A percentile compares a stretch with the other conserved stretches of the same genome.
Conservation (phyloP, 768 basidiomycete genomes). For the Fistulinella prunicolor region DNA sequence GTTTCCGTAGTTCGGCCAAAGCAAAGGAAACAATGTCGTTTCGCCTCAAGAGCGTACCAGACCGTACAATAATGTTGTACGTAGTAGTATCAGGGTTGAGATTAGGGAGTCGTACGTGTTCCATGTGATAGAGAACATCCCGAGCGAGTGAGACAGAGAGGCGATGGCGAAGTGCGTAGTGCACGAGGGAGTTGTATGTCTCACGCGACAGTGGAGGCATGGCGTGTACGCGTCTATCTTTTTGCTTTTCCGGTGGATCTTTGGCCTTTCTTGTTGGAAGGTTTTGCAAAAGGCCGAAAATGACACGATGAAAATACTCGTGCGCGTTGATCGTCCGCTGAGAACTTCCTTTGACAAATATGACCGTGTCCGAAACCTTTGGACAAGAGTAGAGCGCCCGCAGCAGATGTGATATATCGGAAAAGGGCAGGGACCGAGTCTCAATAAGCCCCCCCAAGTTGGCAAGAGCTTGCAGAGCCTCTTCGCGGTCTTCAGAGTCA, state of each 20-base stretch:
- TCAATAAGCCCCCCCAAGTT: constrained; percentile 55
- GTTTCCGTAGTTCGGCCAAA: constrained; percentile 33
- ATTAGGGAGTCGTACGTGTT: constrained; percentile 35
- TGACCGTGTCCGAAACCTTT: constrained; percentile 37
- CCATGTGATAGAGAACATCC: constrained; percentile 55
- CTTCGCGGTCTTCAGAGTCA: constrained; percentile 25
- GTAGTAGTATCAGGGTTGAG: constrained; percentile 49
- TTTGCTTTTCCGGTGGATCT: constrained; percentile 14
- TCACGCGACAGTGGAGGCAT: constrained; percentile 37
- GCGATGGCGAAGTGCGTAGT: constrained; percentile 65
- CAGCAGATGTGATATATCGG: constrained; percentile 44
- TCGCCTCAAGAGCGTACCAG: constrained; percentile 48
- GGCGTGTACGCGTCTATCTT: constrained; percentile 1
- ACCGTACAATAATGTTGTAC: constrained; percentile 57
- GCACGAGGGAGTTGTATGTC: constrained; percentile 60
- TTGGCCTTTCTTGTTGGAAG: constrained; percentile 29
- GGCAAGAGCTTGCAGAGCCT: constrained; percentile 58
- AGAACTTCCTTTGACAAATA: constrained; percentile 30
- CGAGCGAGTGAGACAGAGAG: constrained; percentile 47
- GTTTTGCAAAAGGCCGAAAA: constrained; percentile 38
- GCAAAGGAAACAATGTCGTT: constrained; percentile 41
- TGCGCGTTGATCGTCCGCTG: constrained; percentile 38
- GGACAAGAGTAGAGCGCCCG: constrained; percentile 47
- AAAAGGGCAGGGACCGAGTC: constrained; percentile 44
- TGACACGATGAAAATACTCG: constrained; percentile 47